Evolutionary conservation across 371 early-diverging fungal species (phyloP).

Genomic region (Parasitella parasitica): DNA sequence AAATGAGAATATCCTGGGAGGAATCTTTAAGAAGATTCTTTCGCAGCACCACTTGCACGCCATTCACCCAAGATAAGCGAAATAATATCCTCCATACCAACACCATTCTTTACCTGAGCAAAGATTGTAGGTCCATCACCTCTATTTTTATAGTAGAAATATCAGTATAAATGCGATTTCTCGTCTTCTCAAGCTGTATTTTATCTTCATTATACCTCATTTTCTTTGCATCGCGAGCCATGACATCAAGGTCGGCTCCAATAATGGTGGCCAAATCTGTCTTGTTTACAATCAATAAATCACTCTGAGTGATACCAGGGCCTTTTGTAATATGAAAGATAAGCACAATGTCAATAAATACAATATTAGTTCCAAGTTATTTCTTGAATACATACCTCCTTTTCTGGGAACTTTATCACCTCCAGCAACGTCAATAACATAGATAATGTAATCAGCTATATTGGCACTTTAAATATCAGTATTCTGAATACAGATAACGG

Average conservation of each 20-base stretch:
- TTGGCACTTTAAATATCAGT: too few species aligned
- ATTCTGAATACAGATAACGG: too few species aligned
- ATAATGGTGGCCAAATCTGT: constrained; percentile 88
- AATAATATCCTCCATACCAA: constrained; percentile 81
- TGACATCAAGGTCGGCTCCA: constrained; percentile 87
- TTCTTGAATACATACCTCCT: constrained; percentile 48
- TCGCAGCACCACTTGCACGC: constrained; percentile 61
- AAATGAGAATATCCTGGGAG: too few species aligned
- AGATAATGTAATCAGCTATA: constrained; percentile 94
- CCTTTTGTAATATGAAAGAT: constrained; percentile 30
- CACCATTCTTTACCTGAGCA: constrained; percentile 88
- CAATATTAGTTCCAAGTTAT: neutral
- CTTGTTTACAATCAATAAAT: constrained; percentile 92
- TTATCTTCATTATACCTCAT: constrained; percentile 68
- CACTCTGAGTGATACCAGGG: constrained; percentile 94
- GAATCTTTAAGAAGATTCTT: constrained; percentile 6
- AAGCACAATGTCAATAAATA: neutral
- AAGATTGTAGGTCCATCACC: constrained; percentile 79
- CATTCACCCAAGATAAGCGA: constrained; percentile 78
- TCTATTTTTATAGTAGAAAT: constrained; percentile 24
- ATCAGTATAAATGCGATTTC: neutral
- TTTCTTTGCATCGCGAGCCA: constrained; percentile 88
- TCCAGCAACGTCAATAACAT: constrained; percentile 95
- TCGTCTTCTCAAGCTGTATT: neutral
- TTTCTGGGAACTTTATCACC: constrained; percentile 92